Percentiles rank a stretch among this genome's conserved stretches.
Conservation (phyloP, 306 rosid genomes). For the Canavalia gladiata region DNA sequence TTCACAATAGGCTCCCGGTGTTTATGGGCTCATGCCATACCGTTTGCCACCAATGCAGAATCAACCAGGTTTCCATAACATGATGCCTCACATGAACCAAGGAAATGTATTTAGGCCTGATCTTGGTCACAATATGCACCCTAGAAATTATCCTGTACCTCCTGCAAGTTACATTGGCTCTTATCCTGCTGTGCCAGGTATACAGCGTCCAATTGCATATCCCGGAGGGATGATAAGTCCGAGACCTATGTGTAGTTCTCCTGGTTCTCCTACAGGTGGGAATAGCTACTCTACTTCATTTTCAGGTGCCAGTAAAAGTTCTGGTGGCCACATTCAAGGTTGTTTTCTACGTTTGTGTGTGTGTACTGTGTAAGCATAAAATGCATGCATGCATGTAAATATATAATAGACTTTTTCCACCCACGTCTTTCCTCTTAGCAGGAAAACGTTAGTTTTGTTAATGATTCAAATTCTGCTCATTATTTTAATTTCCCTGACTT, state of each 20-base stretch:
- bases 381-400: not conserved
- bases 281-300: slow-evolving; percentile 59
- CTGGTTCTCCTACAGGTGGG: slow-evolving; percentile 64
- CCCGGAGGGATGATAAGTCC: slow-evolving; percentile 75
- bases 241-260: slow-evolving; percentile 65
- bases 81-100: slow-evolving; percentile 76
- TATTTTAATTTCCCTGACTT: slow-evolving; percentile 47
- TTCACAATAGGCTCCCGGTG: slow-evolving; percentile 72
- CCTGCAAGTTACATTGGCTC: slow-evolving; percentile 75
- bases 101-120: slow-evolving; percentile 73
- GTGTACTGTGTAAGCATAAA: not conserved
- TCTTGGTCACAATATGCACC: slow-evolving; percentile 63
- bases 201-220: slow-evolving; percentile 82
- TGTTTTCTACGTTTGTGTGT: slow-evolving; percentile 36
- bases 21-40: slow-evolving; percentile 82
- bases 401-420: not conserved
- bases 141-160: slow-evolving; percentile 68
- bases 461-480: slow-evolving; percentile 47
- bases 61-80: slow-evolving; percentile 81
- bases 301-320: slow-evolving; percentile 64
- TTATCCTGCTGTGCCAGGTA: slow-evolving; percentile 74
- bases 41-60: slow-evolving; percentile 81
- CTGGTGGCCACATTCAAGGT: slow-evolving; percentile 87
- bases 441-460: not conserved
- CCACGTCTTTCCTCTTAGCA: not conserved